These are phyloP conservation scores for Backusella australiensis DNA, from an alignment of 192 early-diverging fungal species.

Conservation along the genomic window DNA sequence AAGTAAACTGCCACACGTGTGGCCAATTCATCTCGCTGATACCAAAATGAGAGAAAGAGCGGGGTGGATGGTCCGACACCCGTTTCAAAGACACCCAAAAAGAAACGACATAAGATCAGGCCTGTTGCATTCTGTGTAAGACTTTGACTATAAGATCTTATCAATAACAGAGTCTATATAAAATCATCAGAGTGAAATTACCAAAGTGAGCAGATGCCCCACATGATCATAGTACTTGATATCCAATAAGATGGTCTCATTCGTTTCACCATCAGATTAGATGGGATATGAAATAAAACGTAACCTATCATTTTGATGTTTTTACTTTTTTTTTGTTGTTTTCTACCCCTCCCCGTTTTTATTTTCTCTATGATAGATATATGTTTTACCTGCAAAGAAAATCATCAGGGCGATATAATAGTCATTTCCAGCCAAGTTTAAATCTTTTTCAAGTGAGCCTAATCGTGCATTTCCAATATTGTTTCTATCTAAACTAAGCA, in stretches of 20 bases:
- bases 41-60: conserved; percentile 29
- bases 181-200: background rate
- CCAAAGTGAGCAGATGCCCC: conserved; percentile 30
- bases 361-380: background rate
- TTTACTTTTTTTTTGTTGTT: background rate
- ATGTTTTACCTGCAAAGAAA: conserved; percentile 28
- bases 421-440: conserved; percentile 27
- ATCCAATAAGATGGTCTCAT: conserved; percentile 30
- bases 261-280: conserved; percentile 28
- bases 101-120: conserved; percentile 27
- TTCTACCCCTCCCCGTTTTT: background rate
- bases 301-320: conserved; percentile 15
- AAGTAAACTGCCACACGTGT: conserved; percentile 58
- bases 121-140: conserved; percentile 23
- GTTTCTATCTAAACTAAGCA: conserved; percentile 25
- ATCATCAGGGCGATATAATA: conserved; percentile 30
- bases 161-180: background rate
- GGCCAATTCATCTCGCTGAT: conserved; percentile 22
- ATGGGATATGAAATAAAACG: conserved; percentile 27
- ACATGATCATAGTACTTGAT: conserved; percentile 28
- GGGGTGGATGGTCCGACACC: conserved; percentile 18
- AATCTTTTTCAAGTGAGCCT: conserved; percentile 28
- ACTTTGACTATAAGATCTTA: conserved; percentile 13
- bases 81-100: conserved; percentile 26
- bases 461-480: conserved; percentile 33